Evolutionary conservation across 176 grass and related monocot species (phyloP), one percentile per base, ranked within the genome.

Genomic region (Hordeum marinum): DNA sequence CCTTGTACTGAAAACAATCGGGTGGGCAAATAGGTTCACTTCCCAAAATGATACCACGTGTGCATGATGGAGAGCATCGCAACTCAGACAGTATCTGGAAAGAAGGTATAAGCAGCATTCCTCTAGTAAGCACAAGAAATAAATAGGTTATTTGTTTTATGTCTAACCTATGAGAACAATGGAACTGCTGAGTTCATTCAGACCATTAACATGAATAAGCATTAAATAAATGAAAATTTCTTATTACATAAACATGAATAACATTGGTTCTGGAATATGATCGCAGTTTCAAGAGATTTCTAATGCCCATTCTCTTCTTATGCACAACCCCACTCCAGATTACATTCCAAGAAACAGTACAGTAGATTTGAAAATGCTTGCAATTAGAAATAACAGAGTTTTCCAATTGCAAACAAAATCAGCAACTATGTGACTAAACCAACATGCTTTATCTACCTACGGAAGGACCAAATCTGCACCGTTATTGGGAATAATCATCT

Each of bases 1-100:
- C 93, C 75, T 95, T 98, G 72, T 98, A 98, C 72, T 94, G 83
- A 79, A 98, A 98, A 81, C 93, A 94, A 88, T 98, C 96, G 62
- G 80, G 88, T 35, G 96, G 93, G 58, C 89, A 95, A 88, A 93
- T 75, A 79, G 87, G 87, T 58, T 98, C 93, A 12, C 86, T 92
- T 76, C 96, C 93, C 52, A 94, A 85, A 78, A 94, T 52, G 29
- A 91, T 82, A 73, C 91, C 89, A 3, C 89, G 89, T 39, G 91
- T 92, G 75, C 93, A 98, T 32, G 91, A 92, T 21, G 96, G 88
- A 63, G 93, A 98, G 81, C 96, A 98, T 86, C 78, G 90, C 66
- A 98, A 89, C 75, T 98, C 89, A 60, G 93, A 89, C n/a, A 95
- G 69, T 60, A 90, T 79, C 96, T 98, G 89, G 24, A 84, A 63